These are phyloP conservation scores for Stentor coeruleus DNA, from an alignment of 73 alveolate species.

Conservation along the genomic window DNA sequence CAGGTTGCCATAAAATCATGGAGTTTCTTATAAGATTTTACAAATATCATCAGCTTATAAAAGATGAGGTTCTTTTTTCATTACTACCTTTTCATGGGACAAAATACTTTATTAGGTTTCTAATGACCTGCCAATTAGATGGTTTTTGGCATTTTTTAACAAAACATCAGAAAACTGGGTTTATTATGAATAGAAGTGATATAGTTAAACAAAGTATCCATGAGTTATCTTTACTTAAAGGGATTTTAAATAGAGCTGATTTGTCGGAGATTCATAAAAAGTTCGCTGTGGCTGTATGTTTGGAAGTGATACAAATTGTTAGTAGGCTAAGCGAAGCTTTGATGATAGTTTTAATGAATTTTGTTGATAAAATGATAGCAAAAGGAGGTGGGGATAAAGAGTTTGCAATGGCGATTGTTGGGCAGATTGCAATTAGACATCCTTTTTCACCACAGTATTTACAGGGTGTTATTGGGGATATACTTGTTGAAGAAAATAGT, in stretches of 20 bases:
- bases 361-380: not conserved
- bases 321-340: not conserved
- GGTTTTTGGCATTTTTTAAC: constrained; percentile 1
- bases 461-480: not conserved
- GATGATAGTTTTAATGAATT: not conserved
- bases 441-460: constrained; percentile 13
- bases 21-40: constrained; percentile 15
- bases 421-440: not conserved
- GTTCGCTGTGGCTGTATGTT: not conserved
- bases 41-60: not conserved
- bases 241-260: not conserved
- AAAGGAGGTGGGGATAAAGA: not conserved
- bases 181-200: not conserved
- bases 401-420: not conserved
- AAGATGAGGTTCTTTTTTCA: not conserved
- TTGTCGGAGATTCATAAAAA: not conserved
- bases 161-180: constrained; percentile 14
- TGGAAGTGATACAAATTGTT: not conserved
- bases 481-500: not conserved
- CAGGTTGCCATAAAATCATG: constrained; percentile 15
- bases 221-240: not conserved
- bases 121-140: not conserved
- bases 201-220: constrained; percentile 2
- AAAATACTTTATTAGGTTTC: not conserved
- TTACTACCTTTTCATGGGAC: constrained; percentile 14